A percentile compares a stretch with the other conserved stretches of the same genome.
Evolutionary conservation across 192 early-diverging fungal genomes (phyloP).

Genomic region (Diversispora eburnea): DNA sequence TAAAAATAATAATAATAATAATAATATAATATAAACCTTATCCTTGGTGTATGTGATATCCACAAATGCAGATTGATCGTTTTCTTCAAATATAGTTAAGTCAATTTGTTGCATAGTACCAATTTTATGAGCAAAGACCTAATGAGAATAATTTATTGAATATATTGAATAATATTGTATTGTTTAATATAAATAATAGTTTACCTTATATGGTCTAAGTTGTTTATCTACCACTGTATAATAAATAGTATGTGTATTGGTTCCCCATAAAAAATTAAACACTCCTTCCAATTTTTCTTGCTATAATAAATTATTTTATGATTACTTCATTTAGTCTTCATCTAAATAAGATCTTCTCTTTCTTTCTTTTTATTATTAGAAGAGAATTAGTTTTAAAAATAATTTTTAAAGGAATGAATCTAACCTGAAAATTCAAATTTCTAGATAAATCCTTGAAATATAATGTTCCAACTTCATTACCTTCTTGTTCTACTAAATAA

Average conservation of each 20-base stretch:
- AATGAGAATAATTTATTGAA: constrained; percentile 8
- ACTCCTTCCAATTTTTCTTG: constrained; percentile 39
- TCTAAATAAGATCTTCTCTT: no score
- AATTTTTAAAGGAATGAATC: background rate
- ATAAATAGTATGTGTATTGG: constrained; percentile 50
- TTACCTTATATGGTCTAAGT: constrained; percentile 60
- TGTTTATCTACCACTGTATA: constrained; percentile 70
- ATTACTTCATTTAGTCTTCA: background rate
- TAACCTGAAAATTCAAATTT: constrained; percentile 39
- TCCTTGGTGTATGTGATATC: constrained; percentile 77
- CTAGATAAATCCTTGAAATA: constrained; percentile 47
- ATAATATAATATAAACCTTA: constrained; percentile 32
- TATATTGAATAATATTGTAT: background rate
- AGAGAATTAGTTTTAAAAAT: background rate
- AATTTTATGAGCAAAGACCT: constrained; percentile 54
- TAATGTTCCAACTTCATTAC: constrained; percentile 48
- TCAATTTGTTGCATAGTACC: constrained; percentile 49
- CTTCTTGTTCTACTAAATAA: constrained; percentile 50
- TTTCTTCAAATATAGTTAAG: constrained; percentile 59
- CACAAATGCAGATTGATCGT: constrained; percentile 64
- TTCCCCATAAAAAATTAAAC: constrained; percentile 75
- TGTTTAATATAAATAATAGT: background rate
- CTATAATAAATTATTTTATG: constrained; percentile 19
- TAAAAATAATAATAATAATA: background rate
- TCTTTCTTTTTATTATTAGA: no score